A percentile compares a stretch with the other conserved stretches of the same genome.
Evolutionary conservation across 2,329 filamentous ascomycete species (phyloP).

Genomic region (Penicillium sp.): DNA sequence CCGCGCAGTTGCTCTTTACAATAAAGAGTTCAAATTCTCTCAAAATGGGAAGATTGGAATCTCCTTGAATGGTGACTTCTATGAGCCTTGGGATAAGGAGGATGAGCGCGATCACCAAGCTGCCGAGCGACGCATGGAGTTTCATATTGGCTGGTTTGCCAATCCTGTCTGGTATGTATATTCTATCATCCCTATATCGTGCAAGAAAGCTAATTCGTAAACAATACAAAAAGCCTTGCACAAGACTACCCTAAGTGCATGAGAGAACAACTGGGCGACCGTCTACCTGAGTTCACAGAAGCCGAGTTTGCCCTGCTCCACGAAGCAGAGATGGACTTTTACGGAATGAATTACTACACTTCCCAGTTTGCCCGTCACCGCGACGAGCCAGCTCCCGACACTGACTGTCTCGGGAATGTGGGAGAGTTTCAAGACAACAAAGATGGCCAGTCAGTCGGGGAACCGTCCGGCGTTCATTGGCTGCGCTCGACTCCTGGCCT

Average conservation of each 20-base stretch:
- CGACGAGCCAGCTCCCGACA: constrained; percentile 27
- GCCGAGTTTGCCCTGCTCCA: constrained; percentile 30
- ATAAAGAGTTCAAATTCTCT: constrained; percentile 27
- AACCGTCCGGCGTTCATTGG: constrained; percentile 29
- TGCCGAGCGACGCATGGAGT: constrained; percentile 35
- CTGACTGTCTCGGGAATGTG: constrained; percentile 34
- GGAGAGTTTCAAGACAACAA: constrained; percentile 31
- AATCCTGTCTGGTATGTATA: constrained; percentile 35
- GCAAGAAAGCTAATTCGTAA: background rate
- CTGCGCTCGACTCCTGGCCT: constrained; percentile 24
- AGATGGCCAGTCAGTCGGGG: constrained; percentile 31
- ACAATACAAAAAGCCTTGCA: constrained; percentile 20
- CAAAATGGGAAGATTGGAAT: constrained; percentile 32
- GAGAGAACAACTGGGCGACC: constrained; percentile 30
- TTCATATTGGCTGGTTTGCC: constrained; percentile 39
- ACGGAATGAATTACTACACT: constrained; percentile 40
- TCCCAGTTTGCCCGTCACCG: constrained; percentile 35
- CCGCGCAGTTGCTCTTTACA: constrained; percentile 30
- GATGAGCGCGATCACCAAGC: constrained; percentile 30
- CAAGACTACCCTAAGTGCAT: constrained; percentile 32
- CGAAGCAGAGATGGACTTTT: constrained; percentile 32
- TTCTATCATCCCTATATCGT: no score
- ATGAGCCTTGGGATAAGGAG: constrained; percentile 33
- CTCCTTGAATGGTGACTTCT: constrained; percentile 36
- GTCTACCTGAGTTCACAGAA: constrained; percentile 31